A percentile compares a stretch with the other conserved stretches of the same genome.
Conservation (phyloP, 129 eudicot genomes). For the Helianthus tuberosus region DNA sequence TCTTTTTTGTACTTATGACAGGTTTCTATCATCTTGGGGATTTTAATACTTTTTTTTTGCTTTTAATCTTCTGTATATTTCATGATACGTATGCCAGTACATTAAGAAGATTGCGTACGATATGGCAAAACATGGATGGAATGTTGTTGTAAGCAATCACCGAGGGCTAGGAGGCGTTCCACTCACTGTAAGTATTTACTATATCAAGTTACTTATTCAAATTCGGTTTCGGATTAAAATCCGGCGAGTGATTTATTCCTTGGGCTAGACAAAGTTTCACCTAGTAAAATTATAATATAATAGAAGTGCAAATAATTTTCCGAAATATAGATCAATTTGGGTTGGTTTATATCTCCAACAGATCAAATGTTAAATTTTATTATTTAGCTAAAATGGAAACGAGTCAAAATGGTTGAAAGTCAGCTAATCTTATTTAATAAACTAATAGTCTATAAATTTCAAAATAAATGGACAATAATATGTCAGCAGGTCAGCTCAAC, state of each 20-base stretch:
- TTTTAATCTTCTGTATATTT: conserved; percentile 13
- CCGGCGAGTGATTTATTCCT: neutral
- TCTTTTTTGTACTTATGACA: neutral
- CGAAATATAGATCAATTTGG: neutral
- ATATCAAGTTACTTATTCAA: neutral
- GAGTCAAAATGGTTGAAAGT: neutral
- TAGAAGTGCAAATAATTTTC: neutral
- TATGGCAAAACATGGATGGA: conserved; percentile 80
- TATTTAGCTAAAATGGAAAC: neutral
- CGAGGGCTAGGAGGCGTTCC: conserved; percentile 96
- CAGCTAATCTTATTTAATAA: neutral
- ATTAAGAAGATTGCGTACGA: conserved; percentile 66
- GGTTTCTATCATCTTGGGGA: conserved; percentile 10
- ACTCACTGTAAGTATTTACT: conserved; percentile 70
- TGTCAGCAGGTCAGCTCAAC: neutral
- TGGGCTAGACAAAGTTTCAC: neutral
- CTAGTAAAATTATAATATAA: neutral
- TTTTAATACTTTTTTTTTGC: neutral
- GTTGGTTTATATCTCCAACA: neutral
- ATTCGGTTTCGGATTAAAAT: neutral
- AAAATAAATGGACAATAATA: neutral
- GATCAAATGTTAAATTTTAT: neutral
- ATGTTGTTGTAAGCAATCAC: conserved; percentile 92
- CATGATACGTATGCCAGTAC: conserved; percentile 54
- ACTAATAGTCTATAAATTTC: neutral